A percentile compares a stretch with the other conserved stretches of the same genome.
Evolutionary conservation across 305 asterid species (phyloP).

Genomic region (Rubia tinctorum): DNA sequence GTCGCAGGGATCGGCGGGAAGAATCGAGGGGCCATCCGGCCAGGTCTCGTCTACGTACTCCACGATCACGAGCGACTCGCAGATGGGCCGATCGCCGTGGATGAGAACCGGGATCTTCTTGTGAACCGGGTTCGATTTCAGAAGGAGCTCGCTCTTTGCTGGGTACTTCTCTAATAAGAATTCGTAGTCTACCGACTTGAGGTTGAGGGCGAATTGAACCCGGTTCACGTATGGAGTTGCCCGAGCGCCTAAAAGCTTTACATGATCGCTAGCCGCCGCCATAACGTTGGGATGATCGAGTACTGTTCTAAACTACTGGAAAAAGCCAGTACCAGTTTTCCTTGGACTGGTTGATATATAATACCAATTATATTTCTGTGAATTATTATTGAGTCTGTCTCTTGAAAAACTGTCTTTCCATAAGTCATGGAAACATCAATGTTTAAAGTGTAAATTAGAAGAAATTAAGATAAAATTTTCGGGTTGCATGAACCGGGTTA

Average conservation of each 20-base stretch:
- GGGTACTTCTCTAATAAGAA: slow-evolving; percentile 21
- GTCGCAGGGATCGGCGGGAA: slow-evolving; percentile 29
- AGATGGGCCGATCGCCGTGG: slow-evolving; percentile 22
- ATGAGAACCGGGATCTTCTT: slow-evolving; percentile 36
- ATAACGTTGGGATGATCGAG: neutral
- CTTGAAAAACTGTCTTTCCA: too few species aligned
- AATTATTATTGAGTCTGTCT: too few species aligned
- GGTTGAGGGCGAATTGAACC: slow-evolving; percentile 33
- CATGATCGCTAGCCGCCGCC: slow-evolving; percentile 12
- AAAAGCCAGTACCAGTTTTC: too few species aligned
- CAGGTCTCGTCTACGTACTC: slow-evolving; percentile 25
- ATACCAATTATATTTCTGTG: neutral
- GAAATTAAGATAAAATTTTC: too few species aligned
- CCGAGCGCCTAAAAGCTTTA: slow-evolving; percentile 28
- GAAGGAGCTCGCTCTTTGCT: slow-evolving; percentile 35
- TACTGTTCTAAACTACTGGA: neutral
- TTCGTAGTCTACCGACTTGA: slow-evolving; percentile 38
- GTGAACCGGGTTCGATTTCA: slow-evolving; percentile 41
- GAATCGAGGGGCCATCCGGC: slow-evolving; percentile 15
- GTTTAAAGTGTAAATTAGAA: too few species aligned
- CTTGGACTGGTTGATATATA: too few species aligned
- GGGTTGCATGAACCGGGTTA: too few species aligned
- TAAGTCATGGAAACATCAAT: too few species aligned
- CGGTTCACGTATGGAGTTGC: slow-evolving; percentile 41
- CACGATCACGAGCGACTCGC: slow-evolving; percentile 26